Evolutionary conservation across 148 eudicot species (phyloP).

Genomic region (Rhododendron kiyosumense): DNA sequence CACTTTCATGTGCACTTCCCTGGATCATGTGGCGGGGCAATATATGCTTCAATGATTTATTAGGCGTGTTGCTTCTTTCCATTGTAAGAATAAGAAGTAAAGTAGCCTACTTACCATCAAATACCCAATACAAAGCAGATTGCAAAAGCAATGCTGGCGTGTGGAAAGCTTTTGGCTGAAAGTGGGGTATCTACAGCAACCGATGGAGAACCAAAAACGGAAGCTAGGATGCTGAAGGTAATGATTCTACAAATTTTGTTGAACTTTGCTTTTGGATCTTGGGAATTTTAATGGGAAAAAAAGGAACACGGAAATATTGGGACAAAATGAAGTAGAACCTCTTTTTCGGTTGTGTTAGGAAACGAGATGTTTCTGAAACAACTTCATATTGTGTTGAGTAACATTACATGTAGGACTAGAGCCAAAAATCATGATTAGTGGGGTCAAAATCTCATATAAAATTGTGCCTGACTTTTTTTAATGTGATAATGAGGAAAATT

Average conservation of each 20-base stretch:
- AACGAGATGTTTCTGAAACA: neutral
- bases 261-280: neutral
- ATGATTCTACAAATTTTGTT: neutral
- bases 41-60: neutral
- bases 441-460: neutral
- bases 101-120: neutral
- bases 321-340: neutral
- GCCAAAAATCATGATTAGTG: neutral
- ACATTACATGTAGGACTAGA: neutral
- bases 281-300: neutral
- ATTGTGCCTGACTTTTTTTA: neutral
- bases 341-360: neutral
- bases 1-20: neutral
- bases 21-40: neutral
- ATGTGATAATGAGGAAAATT: neutral
- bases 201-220: slow-evolving; percentile 38
- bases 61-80: neutral
- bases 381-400: neutral
- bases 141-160: slow-evolving; percentile 69
- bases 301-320: neutral
- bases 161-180: slow-evolving; percentile 67
- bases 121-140: slow-evolving; percentile 52
- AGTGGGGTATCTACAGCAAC: slow-evolving; percentile 31
- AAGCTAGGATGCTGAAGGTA: slow-evolving; percentile 69
- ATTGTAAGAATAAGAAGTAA: neutral